A percentile compares a stretch with the other conserved stretches of the same genome.
phyloP scores from a whole-genome alignment of 1,284 basidiomycete genomes.

The Trichosporon sp. region DNA sequence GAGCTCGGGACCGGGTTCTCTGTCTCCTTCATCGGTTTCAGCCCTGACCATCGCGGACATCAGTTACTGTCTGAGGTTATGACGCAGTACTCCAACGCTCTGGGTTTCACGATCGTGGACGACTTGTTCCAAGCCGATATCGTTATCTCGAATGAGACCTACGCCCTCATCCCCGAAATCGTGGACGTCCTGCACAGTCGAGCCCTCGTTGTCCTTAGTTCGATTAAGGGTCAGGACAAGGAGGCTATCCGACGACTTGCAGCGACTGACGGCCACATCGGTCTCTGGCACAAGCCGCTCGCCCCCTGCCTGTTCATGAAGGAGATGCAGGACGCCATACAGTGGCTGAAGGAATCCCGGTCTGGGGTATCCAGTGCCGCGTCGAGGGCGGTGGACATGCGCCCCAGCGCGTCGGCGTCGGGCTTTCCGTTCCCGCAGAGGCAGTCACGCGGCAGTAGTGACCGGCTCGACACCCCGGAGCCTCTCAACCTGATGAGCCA shows the following conservation, averaged over 20 bases:
- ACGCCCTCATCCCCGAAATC: slow-evolving; percentile 54
- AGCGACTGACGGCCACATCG: background rate
- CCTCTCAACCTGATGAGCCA: background rate
- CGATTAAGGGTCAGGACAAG: slow-evolving; percentile 48
- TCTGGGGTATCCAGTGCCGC: background rate
- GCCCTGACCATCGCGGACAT: slow-evolving; percentile 62
- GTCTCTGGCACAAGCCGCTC: background rate
- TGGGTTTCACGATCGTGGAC: slow-evolving; percentile 63
- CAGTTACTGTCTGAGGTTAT: slow-evolving; percentile 64
- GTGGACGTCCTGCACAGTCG: slow-evolving; percentile 21
- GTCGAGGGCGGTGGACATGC: background rate
- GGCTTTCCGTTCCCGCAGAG: background rate
- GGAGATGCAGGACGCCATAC: background rate
- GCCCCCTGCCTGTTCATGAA: background rate
- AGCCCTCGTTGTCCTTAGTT: slow-evolving; percentile 30
- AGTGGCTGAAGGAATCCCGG: background rate
- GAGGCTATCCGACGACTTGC: slow-evolving; percentile 17
- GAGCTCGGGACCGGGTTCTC: slow-evolving; percentile 52
- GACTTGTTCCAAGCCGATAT: slow-evolving; percentile 62
- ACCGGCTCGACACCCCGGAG: background rate
- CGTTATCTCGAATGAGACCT: slow-evolving; percentile 75
- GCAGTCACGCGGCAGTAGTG: background rate
- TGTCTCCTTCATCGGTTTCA: slow-evolving; percentile 71
- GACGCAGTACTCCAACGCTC: slow-evolving; percentile 68
- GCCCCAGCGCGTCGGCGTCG: background rate